A percentile compares a stretch with the other conserved stretches of the same genome.
Conservation (phyloP, 2,329 filamentous ascomycete species). For the Neopestalotiopsis rosae region DNA sequence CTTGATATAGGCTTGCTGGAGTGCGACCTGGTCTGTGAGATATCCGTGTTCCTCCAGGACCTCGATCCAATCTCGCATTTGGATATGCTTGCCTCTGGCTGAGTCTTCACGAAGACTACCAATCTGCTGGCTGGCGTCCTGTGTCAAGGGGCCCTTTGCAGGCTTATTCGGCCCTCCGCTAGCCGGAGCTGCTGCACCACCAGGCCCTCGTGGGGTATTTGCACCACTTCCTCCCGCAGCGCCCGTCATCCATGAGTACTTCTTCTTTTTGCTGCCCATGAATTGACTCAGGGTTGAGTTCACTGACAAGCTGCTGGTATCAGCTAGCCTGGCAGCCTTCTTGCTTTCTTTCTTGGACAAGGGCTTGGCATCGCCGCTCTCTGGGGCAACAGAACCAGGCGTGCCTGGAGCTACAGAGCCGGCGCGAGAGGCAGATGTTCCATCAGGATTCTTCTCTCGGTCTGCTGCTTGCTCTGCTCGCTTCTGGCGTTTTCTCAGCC, state of each 20-base stretch:
- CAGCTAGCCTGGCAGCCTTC: conserved; percentile 75
- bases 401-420: conserved; percentile 65
- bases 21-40: conserved; percentile 61
- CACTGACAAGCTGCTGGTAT: conserved; percentile 80
- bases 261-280: conserved; percentile 67
- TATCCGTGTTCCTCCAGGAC: conserved; percentile 78
- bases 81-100: conserved; percentile 77
- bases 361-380: conserved; percentile 63
- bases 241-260: conserved; percentile 77
- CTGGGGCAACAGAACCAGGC: conserved; percentile 67
- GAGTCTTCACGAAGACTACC: conserved; percentile 82
- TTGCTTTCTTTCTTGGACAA: conserved; percentile 86
- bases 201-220: conserved; percentile 51
- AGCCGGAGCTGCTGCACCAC: conserved; percentile 41
- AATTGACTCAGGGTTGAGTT: conserved; percentile 84
- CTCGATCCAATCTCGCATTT: conserved; percentile 81
- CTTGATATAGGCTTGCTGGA: conserved; percentile 62
- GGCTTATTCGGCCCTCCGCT: conserved; percentile 40
- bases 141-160: conserved; percentile 51
- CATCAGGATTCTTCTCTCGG: conserved; percentile 54
- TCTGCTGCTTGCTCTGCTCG: conserved; percentile 56
- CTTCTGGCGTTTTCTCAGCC: conserved; percentile 70
- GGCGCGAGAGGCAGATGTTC: conserved; percentile 49
- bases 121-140: conserved; percentile 65
- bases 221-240: conserved; percentile 53